A percentile compares a stretch with the other conserved stretches of the same genome.
Evolutionary conservation across 805 yeast genomes (phyloP).

Genomic region (Cyberlindnera mississippiensis): DNA sequence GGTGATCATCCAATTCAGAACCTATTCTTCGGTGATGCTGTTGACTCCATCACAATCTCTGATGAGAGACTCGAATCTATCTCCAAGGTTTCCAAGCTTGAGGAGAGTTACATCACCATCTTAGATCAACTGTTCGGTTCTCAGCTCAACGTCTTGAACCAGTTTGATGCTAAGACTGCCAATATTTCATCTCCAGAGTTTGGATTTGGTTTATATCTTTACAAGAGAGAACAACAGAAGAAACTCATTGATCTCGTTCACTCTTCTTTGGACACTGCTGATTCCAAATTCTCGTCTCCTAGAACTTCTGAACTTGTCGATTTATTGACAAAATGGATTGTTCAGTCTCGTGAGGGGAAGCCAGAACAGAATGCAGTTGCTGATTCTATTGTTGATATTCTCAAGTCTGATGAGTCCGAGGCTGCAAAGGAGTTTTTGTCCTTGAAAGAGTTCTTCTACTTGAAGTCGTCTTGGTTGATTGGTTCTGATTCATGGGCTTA

Average conservation of each 20-base stretch:
- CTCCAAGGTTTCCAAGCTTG: constrained; percentile 49
- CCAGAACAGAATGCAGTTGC: constrained; percentile 6
- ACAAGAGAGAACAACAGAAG: constrained; percentile 46
- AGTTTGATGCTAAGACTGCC: constrained; percentile 40
- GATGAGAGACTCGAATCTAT: constrained; percentile 25
- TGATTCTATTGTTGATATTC: constrained; percentile 33
- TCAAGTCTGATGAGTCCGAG: constrained; percentile 38
- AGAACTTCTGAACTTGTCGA: constrained; percentile 49
- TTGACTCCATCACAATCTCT: constrained; percentile 9
- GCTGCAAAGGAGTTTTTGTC: constrained; percentile 44
- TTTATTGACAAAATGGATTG: constrained; percentile 66
- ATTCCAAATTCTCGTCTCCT: constrained; percentile 36
- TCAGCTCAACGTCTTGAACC: constrained; percentile 58
- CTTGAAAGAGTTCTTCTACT: constrained; percentile 41
- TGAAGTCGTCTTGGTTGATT: constrained; percentile 70
- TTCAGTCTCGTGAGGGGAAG: constrained; percentile 39
- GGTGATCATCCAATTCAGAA: constrained; percentile 57
- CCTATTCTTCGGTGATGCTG: constrained; percentile 49
- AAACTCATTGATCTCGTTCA: constrained; percentile 26
- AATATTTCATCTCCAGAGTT: constrained; percentile 71
- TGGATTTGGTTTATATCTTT: constrained; percentile 77
- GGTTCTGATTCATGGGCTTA: constrained; percentile 97
- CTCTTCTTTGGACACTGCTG: constrained; percentile 28
- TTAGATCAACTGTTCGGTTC: constrained; percentile 61
- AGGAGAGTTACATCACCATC: constrained; percentile 73